phyloP scores from a whole-genome alignment of 1,284 basidiomycete genomes.

The Laetiporus sulphureus region DNA sequence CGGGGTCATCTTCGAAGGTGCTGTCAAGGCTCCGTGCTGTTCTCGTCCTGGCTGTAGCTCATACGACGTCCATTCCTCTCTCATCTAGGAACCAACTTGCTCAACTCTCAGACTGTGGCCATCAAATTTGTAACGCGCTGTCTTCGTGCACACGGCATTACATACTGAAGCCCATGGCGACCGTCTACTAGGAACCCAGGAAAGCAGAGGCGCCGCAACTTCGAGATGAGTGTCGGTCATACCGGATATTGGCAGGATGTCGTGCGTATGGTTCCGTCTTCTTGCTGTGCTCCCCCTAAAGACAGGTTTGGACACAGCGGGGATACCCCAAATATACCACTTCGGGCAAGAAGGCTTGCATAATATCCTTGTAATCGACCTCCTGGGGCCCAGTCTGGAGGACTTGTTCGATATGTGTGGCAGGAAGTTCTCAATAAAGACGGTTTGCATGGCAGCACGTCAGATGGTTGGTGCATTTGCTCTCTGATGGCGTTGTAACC shows the following conservation, averaged over 20 bases:
- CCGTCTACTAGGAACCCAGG: slow-evolving; percentile 69
- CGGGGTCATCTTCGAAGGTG: slow-evolving; percentile 95
- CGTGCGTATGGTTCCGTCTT: slow-evolving; percentile 48
- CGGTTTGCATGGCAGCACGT: slow-evolving; percentile 93
- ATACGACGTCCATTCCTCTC: slow-evolving; percentile 1
- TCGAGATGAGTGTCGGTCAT: slow-evolving; percentile 94
- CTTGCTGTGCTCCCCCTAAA: not conserved
- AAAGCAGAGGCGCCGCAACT: slow-evolving; percentile 97
- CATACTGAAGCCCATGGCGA: slow-evolving; percentile 5
- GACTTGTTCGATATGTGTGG: slow-evolving; percentile 97
- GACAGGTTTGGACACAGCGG: slow-evolving; percentile 41
- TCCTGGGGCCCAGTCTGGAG: slow-evolving; percentile 89
- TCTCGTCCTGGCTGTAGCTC: slow-evolving; percentile 7
- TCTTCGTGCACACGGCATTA: slow-evolving; percentile 3
- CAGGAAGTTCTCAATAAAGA: slow-evolving; percentile 91
- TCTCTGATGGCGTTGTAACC: not conserved
- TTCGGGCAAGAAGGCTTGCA: slow-evolving; percentile 97
- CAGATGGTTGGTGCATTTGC: slow-evolving; percentile 74
- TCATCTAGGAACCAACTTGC: slow-evolving; percentile 77
- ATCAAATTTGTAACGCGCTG: slow-evolving; percentile 82
- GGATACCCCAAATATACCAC: slow-evolving; percentile 95
- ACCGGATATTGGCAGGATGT: slow-evolving; percentile 91
- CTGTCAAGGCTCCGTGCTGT: slow-evolving; percentile 16
- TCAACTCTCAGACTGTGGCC: slow-evolving; percentile 93
- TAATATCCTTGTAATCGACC: slow-evolving; percentile 95